These are phyloP conservation scores for Blastomyces silverae DNA, from an alignment of 2,329 filamentous ascomycete genomes.

Conservation along the genomic window DNA sequence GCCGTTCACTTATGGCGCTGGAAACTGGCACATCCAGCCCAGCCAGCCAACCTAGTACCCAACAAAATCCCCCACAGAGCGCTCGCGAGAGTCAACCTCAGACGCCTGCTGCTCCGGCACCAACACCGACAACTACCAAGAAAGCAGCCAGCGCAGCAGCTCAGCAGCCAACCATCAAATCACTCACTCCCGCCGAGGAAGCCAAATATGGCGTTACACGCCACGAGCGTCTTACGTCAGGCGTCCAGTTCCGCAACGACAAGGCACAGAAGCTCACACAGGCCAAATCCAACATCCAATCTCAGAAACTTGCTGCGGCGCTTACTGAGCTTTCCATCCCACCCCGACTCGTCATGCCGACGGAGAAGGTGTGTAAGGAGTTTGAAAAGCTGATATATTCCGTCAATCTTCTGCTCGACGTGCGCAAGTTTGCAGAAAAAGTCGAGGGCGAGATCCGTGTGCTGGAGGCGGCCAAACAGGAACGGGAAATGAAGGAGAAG, in stretches of 20 bases:
- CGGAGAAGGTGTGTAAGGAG: slow-evolving; percentile 45
- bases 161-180: slow-evolving; percentile 54
- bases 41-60: slow-evolving; percentile 45
- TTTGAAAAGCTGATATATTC: slow-evolving; percentile 45
- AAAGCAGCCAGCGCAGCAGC: slow-evolving; percentile 37
- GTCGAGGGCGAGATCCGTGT: slow-evolving; percentile 45
- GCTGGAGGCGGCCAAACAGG: slow-evolving; percentile 39
- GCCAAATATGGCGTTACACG: slow-evolving; percentile 74
- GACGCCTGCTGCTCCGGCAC: slow-evolving; percentile 33
- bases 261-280: slow-evolving; percentile 45
- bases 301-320: slow-evolving; percentile 43
- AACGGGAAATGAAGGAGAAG: slow-evolving; percentile 34
- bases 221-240: slow-evolving; percentile 75
- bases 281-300: slow-evolving; percentile 47
- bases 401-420: slow-evolving; percentile 44
- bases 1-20: slow-evolving; percentile 60
- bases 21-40: slow-evolving; percentile 48
- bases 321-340: slow-evolving; percentile 45
- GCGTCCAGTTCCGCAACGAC: slow-evolving; percentile 78
- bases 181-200: slow-evolving; percentile 69
- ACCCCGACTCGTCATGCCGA: slow-evolving; percentile 44
- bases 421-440: slow-evolving; percentile 44
- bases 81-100: slow-evolving; percentile 31
- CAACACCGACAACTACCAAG: slow-evolving; percentile 34
- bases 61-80: slow-evolving; percentile 31